Evolutionary conservation across 805 yeast species (phyloP), one percentile per base, ranked within the genome.

Genomic region (Candida fluviatilis): DNA sequence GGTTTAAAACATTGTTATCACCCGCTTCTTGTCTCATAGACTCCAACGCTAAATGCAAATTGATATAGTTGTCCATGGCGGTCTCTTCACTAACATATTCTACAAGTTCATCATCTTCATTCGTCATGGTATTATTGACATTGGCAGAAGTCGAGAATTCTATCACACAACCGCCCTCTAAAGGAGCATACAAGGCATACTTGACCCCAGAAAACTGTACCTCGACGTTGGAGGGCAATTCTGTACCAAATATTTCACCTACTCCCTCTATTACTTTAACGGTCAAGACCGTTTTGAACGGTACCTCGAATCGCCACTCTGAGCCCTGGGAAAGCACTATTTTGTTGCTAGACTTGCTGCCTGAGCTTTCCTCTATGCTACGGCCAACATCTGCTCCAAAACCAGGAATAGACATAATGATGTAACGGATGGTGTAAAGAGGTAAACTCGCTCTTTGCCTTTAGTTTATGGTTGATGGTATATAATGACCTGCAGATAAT

Each of bases 171-270:
- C 95, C 95, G 25, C 75, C 77, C 46, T 76, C 77, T 12, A 62
- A 51, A 1, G 72, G 73, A 5, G 72, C 62, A 40, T 60, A 67
- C 4, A 68, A 41, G 19, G 68, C 56, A 40, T 54, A 58, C 43
- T 67, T 68, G 16, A 55, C 63, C 4, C 74, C 74, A 10, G 65
- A 49, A 18, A 68, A 46, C 32, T 52, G 57, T 24, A 64, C 30
- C 16, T 79, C 84, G 1, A 73, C 68, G 41, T 84, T 86, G 31
- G 72, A 66, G 2, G 96, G 85, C 17, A 93, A 73, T 57, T 93
- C 99, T 2, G 96, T 87, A 17, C 99, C 99, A 60, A 84, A 87
- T 7, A 89, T 75, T 62, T 93, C 99, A 2, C 87, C 96, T 2
- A 80, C 71, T 3, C 99, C 99, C 2, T 67, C 63, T 2, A 60